Base-by-base conservation (phyloP, 176 grass and related monocot species). In the Saccharum spontaneum region DNA sequence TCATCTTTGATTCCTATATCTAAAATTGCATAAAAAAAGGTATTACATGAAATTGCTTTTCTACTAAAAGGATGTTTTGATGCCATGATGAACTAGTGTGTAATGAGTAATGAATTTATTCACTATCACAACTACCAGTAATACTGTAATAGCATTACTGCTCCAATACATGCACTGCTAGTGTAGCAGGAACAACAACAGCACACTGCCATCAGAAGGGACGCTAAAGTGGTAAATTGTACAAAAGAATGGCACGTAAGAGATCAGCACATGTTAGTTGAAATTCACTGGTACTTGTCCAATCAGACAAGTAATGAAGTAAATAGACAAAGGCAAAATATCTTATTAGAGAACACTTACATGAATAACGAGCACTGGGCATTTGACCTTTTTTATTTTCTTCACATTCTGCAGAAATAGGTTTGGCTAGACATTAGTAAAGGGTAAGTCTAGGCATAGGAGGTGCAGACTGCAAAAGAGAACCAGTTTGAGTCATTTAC, bases 341-440 rank as follows among this genome's bases (percentile, higher is more conserved):
- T 67, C 38, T 71, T 82, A 72, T 76, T 57, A 86, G 24, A 87
- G 54, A 38, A 67, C 50, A 91, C 94, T 92, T 91, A 99, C 97
- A 94, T 99, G 97, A 92, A 99, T 94, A 83, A 99, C 90, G 23
- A 99, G 90, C 78, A 97, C 90, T 14, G 97, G 97, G 82, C 88
- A 94, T 88, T 99, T 99, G 63, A 97, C 94, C 86, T 97, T 97
- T 89, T 92, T 99, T 69, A 99, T 99, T 94, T 99, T 97, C 49
- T 99, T 91, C 75, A 99, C 89, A 67, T 99, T 99, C 97, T 99
- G 97, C 79, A 91, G 31, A 73, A 74, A 66, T 20, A 77, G 36
- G 69, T 89, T 80, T 75, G 40, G 17, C 55, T 84, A 72, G 52
- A 71, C 30, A 41, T 89, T 78, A 92, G 77, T 72, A 81, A 83